Base-by-base conservation (phyloP, 225 moss, liverwort and hornwort species). In the Physcomitrium patens region DNA sequence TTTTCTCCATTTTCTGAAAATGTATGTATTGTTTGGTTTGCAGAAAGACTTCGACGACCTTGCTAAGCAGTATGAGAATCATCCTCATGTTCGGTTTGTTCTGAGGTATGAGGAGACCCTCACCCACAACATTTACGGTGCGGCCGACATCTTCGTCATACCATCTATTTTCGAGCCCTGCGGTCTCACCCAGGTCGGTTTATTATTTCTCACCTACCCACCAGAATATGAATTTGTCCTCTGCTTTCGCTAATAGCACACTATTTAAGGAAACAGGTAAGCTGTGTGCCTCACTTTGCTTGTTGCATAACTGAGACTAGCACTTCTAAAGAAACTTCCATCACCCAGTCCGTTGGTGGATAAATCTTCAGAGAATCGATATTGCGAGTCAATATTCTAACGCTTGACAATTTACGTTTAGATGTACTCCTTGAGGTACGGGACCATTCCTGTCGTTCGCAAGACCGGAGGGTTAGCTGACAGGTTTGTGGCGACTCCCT, bases 111-210 rank as follows among this genome's bases (percentile, higher is more conserved):
- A 93, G 60, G 93, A 93, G 73, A 78, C 63, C 1, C 81, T 93
- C 63, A 89, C 93, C 4, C 93, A 87, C 78, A 84, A 87, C 51
- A 93, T 93, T 12, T 91, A 77, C 69, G 91, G 89, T 23, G 93
- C 86, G 56, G 85, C 91, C 22, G 93, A 93, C 79, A 80, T 91
- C 53, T 93, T 93, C 41, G 77, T 91, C 10, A 91, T 93, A 72
- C 93, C 93, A 16, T 93, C 93, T 10, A 82, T 89, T 42, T 91
- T 86, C 73, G 93, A 93, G 77, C 93, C 93, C 12, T 93, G 93
- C 78, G 93, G 93, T 24, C 78, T 93, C 8, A 93, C 93, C 12
- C 93, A 77, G 72, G 81, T 77, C 10, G 77, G 74, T 83, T 62
- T 24, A 45, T 16, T 0, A 63, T 24, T 44, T 44, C 19, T 50